phyloP scores from a whole-genome alignment of 1,284 basidiomycete species.

The Inonotus obliquus region DNA sequence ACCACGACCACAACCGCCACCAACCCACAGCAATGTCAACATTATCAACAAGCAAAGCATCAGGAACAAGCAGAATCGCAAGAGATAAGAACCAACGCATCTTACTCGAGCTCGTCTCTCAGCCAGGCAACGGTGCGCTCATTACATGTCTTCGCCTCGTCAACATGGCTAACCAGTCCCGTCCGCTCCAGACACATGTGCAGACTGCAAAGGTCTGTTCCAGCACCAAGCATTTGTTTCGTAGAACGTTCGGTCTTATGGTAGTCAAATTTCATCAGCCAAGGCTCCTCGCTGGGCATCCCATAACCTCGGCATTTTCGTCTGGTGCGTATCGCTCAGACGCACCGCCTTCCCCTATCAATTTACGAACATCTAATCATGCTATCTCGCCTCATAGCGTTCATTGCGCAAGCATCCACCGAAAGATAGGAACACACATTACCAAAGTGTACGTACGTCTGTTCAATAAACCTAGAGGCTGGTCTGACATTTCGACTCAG shows the following conservation, averaged over 20 bases:
- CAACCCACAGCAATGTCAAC: background rate
- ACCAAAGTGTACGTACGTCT: constrained; percentile 67
- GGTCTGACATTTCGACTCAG: constrained; percentile 34
- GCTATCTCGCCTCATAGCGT: constrained; percentile 42
- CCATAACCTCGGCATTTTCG: constrained; percentile 75
- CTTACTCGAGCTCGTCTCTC: constrained; percentile 58
- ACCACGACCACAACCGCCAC: background rate
- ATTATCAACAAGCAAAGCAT: background rate
- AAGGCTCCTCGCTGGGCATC: constrained; percentile 76
- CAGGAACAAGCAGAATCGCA: constrained; percentile 46
- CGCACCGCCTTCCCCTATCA: background rate
- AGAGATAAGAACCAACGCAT: constrained; percentile 65
- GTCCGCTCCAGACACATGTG: constrained; percentile 61
- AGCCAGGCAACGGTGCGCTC: constrained; percentile 70
- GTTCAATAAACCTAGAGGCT: background rate
- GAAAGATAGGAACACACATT: constrained; percentile 85
- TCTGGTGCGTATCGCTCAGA: constrained; percentile 50
- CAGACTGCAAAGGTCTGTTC: constrained; percentile 70
- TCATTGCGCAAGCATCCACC: constrained; percentile 80
- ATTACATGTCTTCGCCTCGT: background rate
- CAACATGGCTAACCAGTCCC: constrained; percentile 7
- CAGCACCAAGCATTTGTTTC: background rate
- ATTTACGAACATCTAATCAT: too few relatives aligned
- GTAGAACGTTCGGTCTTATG: background rate
- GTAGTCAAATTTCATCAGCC: constrained; percentile 21